Base-by-base conservation (phyloP, 139 green algal genomes). In the Trebouxia sp. region DNA sequence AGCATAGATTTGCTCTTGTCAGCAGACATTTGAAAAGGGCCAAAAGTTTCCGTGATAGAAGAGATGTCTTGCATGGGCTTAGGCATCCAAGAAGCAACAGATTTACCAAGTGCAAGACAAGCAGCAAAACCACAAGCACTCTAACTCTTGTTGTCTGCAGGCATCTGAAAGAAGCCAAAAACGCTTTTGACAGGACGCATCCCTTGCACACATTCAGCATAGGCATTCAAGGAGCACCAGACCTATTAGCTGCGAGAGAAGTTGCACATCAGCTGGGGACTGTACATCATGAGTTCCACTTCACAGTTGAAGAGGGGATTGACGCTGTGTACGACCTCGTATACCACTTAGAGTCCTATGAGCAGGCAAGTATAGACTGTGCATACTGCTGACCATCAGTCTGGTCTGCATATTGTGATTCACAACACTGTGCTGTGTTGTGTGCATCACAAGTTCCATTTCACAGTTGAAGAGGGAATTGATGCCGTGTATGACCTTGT, bases 261-360 rank as follows among this genome's bases (percentile, higher is more conserved):
- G 97, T 99, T 79, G 93, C 96, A 5, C 88, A 96, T 32, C 94
- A 96, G 82, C 86, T 99, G 74, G 95, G 93, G 42, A 99, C 96
- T 1, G 81, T 93, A 55, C 96, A 99, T 91, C 94, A 98, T 79
- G 97, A 99, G 84, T 97, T 98, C 86, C 90, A 92, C 67, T 99
- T 99, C 89, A 98, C 96, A 11, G 93, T 97, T 37, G 85, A 98
- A 86, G 92, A 98, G 82, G 95, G 94, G 82, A 92, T 98, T 30
- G 97, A 99, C 84, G 94, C 94, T 38, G 88, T 99, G 55, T 84
- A 84, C 32, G 95, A 99, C 78, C 90, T 99, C 65, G 95, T 99
- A 76, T 97, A 91, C 75, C 94, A 99, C 86, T 92, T 98, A 17
- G 97, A 99, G 88, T 95, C 89, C 37, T 98, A 93, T 81, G 94